These are phyloP conservation scores for Cladosporium austrohemisphaericum DNA, from an alignment of 2,329 filamentous ascomycete species.

Conservation along the genomic window DNA sequence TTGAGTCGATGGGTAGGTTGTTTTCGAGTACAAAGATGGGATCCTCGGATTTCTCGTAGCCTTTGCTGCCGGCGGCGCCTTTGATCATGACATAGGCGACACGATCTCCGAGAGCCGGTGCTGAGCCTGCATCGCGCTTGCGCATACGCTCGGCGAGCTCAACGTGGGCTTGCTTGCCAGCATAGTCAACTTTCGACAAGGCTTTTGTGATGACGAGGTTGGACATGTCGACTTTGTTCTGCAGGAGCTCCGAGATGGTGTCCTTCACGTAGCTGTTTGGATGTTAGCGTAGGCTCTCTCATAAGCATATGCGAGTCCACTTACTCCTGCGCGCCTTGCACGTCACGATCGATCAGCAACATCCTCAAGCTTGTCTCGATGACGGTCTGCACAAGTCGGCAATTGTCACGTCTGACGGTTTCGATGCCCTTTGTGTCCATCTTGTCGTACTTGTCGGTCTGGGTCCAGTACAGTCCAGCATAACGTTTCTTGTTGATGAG, in stretches of 20 bases:
- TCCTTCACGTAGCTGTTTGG: conserved; percentile 81
- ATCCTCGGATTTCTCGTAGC: conserved; percentile 96
- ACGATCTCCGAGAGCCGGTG: conserved; percentile 86
- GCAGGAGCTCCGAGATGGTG: conserved; percentile 88
- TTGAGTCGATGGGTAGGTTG: conserved; percentile 96
- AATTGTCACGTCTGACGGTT: conserved; percentile 95
- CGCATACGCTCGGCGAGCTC: conserved; percentile 95
- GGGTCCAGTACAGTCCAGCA: conserved; percentile 96
- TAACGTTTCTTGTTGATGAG: conserved; percentile 99
- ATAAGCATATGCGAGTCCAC: conserved; percentile 35
- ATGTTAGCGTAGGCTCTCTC: conserved; percentile 36
- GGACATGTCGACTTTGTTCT: conserved; percentile 98
- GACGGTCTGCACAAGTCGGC: conserved; percentile 88
- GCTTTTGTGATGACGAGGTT: conserved; percentile 99
- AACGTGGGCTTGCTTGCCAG: conserved; percentile 90
- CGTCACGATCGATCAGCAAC: conserved; percentile 90
- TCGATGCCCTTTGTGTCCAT: conserved; percentile 99
- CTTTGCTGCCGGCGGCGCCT: conserved; percentile 81
- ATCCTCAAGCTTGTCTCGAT: conserved; percentile 95
- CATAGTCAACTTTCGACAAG: conserved; percentile 83
- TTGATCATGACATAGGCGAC: conserved; percentile 98
- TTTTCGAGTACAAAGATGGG: conserved; percentile 96
- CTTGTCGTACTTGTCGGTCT: conserved; percentile 91
- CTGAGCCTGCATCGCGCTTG: conserved; percentile 92
- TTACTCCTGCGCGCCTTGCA: conserved; percentile 88